Conservation (phyloP, 805 yeast genomes). For the Cyberlindnera saturnus region DNA sequence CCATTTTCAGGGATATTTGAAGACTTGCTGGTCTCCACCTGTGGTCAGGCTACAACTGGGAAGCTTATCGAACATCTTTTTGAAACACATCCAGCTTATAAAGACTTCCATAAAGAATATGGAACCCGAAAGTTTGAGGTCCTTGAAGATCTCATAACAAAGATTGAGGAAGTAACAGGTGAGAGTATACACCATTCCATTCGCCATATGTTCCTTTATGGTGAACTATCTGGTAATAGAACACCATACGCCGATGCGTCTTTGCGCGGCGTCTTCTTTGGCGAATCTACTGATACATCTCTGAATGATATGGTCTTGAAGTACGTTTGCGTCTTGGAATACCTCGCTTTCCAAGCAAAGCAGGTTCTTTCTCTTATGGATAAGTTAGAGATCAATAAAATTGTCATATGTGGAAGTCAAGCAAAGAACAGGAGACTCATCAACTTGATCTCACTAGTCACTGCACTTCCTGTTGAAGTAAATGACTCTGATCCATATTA, state of each 20-base stretch:
- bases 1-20: conserved; percentile 39
- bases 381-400: conserved; percentile 23
- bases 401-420: conserved; percentile 50
- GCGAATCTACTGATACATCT: conserved; percentile 35
- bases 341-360: conserved; percentile 43
- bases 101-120: conserved; percentile 1
- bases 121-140: conserved; percentile 14
- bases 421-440: conserved; percentile 40
- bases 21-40: conserved; percentile 36
- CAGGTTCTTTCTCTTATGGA: conserved; percentile 32
- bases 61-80: conserved; percentile 43
- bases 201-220: conserved; percentile 39
- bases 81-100: conserved; percentile 32
- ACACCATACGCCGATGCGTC: conserved; percentile 46
- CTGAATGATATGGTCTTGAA: conserved; percentile 30
- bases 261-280: conserved; percentile 44
- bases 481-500: conserved; percentile 14
- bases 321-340: conserved; percentile 44
- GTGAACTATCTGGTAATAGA: conserved; percentile 54
- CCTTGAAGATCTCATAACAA: conserved; percentile 19
- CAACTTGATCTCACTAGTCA: conserved; percentile 24
- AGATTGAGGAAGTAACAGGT: conserved; percentile 10
- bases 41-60: conserved; percentile 58
- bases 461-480: conserved; percentile 18
- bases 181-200: conserved; percentile 24